Percentiles rank a stretch among this genome's conserved stretches.
Conservation (phyloP, 2,329 filamentous ascomycete species). For the Diaporthe aspalathi region DNA sequence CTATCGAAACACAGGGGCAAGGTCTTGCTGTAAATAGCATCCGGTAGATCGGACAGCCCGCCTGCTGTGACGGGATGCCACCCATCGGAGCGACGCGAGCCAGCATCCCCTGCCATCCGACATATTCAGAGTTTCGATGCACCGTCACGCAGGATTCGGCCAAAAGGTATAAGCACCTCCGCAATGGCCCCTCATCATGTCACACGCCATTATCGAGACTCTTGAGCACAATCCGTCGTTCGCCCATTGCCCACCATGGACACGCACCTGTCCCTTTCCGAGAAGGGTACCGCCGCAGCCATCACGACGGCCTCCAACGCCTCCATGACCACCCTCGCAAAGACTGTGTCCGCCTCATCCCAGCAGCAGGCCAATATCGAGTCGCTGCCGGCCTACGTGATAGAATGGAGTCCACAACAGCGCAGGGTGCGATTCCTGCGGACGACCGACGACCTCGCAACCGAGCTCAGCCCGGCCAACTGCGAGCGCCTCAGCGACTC, state of each 20-base stretch:
- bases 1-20: slow-evolving; percentile 28
- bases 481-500: slow-evolving; percentile 20
- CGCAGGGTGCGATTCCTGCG: slow-evolving; percentile 37
- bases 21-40: slow-evolving; percentile 23
- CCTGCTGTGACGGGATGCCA: neutral
- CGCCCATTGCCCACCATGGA: neutral
- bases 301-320: neutral
- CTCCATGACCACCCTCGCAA: slow-evolving; percentile 12
- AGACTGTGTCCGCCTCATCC: neutral
- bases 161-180: neutral
- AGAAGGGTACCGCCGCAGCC: neutral
- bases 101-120: slow-evolving; percentile 16
- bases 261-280: neutral
- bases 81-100: neutral
- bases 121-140: slow-evolving; percentile 20
- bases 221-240: neutral
- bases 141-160: neutral
- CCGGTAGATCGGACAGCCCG: slow-evolving; percentile 12
- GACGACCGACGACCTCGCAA: slow-evolving; percentile 39
- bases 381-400: slow-evolving; percentile 40
- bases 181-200: slow-evolving; percentile 3
- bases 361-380: slow-evolving; percentile 27
- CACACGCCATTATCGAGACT: neutral
- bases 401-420: slow-evolving; percentile 35
- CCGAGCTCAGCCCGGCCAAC: slow-evolving; percentile 35